phyloP scores from a whole-genome alignment of 805 yeast species.

The Starmerella vitae region DNA sequence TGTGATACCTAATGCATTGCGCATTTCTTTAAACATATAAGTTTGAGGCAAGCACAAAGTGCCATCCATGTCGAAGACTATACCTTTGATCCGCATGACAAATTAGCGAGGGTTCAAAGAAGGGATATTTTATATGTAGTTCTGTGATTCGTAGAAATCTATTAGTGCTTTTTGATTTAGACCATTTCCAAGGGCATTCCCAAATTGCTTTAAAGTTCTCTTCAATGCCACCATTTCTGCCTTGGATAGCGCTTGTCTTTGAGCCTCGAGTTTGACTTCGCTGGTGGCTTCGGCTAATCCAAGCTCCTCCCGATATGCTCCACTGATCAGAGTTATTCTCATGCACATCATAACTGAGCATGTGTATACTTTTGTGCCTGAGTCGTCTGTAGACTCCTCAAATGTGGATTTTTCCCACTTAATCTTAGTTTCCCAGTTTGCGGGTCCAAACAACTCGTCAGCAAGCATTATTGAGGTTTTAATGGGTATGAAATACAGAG shows the following conservation, averaged over 20 bases:
- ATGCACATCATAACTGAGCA: conserved; percentile 32
- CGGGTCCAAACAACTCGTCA: conserved; percentile 12
- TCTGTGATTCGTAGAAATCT: neutral
- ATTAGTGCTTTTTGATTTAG: conserved; percentile 24
- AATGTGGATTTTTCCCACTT: neutral
- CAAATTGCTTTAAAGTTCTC: conserved; percentile 65
- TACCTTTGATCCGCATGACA: conserved; percentile 37
- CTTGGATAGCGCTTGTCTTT: conserved; percentile 68
- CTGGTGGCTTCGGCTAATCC: conserved; percentile 62
- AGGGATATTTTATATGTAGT: neutral
- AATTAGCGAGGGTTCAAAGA: neutral
- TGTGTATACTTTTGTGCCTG: neutral
- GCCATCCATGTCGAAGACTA: conserved; percentile 72
- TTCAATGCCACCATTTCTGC: conserved; percentile 58
- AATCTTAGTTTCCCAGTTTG: conserved; percentile 9
- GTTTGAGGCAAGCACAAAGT: conserved; percentile 53
- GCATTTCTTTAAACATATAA: conserved; percentile 37
- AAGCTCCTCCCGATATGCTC: conserved; percentile 63
- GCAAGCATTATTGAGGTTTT: conserved; percentile 12
- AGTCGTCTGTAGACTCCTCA: neutral
- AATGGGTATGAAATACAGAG: conserved; percentile 4
- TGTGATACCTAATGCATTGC: conserved; percentile 41
- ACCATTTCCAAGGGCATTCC: conserved; percentile 51
- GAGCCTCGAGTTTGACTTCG: conserved; percentile 46
- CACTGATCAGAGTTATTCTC: conserved; percentile 61